These are phyloP conservation scores for Dioszegia aurantiaca DNA, from an alignment of 768 basidiomycete species.

Conservation along the genomic window DNA sequence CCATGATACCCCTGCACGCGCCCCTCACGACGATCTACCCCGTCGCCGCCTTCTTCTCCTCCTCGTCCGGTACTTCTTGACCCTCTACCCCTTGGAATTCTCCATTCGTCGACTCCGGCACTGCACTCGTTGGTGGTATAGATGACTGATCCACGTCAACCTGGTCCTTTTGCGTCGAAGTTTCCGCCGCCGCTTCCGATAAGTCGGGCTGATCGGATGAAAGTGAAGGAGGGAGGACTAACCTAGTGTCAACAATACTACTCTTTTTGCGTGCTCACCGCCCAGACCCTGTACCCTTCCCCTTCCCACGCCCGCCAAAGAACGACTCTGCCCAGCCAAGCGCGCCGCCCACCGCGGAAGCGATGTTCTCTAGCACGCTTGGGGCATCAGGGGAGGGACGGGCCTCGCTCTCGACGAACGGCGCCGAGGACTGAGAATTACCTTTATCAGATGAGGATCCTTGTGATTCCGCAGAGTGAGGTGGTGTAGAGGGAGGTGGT, in stretches of 20 bases:
- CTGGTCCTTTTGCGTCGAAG: slow-evolving; percentile 3
- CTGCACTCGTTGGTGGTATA: neutral
- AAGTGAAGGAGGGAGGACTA: neutral
- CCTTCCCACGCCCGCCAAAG: slow-evolving; percentile 20
- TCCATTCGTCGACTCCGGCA: neutral
- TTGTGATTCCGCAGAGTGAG: neutral
- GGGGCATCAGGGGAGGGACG: slow-evolving; percentile 3
- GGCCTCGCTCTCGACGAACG: slow-evolving; percentile 13
- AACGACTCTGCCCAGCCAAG: slow-evolving; percentile 34
- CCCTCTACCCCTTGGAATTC: slow-evolving; percentile 9
- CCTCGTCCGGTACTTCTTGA: slow-evolving; percentile 16
- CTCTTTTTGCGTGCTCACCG: slow-evolving; percentile 6
- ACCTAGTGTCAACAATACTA: slow-evolving; percentile 12
- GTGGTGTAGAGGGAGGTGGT: neutral
- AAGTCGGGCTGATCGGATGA: neutral
- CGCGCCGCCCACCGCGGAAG: slow-evolving; percentile 34
- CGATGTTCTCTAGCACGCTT: slow-evolving; percentile 19
- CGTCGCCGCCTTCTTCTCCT: slow-evolving; percentile 37
- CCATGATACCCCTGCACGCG: too few species aligned
- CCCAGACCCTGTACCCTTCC: slow-evolving; percentile 15
- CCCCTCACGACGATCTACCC: slow-evolving; percentile 19
- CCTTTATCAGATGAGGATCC: slow-evolving; percentile 9
- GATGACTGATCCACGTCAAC: slow-evolving; percentile 5
- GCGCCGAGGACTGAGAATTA: slow-evolving; percentile 17
- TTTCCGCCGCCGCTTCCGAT: neutral